Percentiles rank a stretch among this genome's conserved stretches.
These are phyloP conservation scores for Solanum paucissectum DNA, from an alignment of 257 asterid genomes.

Conservation along the genomic window DNA sequence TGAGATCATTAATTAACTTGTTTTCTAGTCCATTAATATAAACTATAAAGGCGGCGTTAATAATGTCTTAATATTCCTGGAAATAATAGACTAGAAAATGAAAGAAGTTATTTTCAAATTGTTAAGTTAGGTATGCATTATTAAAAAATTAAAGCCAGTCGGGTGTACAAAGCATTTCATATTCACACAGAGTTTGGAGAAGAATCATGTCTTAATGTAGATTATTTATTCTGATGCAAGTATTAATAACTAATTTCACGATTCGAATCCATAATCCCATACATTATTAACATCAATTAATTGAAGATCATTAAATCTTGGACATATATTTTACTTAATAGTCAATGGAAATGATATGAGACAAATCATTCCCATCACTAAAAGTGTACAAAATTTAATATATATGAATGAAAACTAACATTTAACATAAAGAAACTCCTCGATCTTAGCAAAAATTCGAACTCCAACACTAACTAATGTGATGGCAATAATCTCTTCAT, in stretches of 20 bases:
- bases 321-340: neutral
- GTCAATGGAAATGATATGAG: neutral
- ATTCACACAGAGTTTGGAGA: neutral
- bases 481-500: neutral
- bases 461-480: too few species aligned
- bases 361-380: neutral
- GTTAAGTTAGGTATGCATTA: neutral
- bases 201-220: fast-evolving
- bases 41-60: neutral
- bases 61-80: neutral
- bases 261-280: fast-evolving
- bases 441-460: too few species aligned
- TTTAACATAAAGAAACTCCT: neutral
- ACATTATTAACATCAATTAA: neutral
- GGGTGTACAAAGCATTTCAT: fast-evolving
- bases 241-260: neutral
- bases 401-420: neutral
- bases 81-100: neutral
- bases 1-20: neutral
- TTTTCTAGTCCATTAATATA: neutral
- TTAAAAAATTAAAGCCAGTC: neutral
- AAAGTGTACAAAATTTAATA: neutral
- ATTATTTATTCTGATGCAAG: fast-evolving
- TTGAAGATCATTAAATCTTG: too few species aligned
- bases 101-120: neutral